These are phyloP conservation scores for Phaseolus coccineus DNA, from an alignment of 331 rosid species.

Conservation along the genomic window DNA sequence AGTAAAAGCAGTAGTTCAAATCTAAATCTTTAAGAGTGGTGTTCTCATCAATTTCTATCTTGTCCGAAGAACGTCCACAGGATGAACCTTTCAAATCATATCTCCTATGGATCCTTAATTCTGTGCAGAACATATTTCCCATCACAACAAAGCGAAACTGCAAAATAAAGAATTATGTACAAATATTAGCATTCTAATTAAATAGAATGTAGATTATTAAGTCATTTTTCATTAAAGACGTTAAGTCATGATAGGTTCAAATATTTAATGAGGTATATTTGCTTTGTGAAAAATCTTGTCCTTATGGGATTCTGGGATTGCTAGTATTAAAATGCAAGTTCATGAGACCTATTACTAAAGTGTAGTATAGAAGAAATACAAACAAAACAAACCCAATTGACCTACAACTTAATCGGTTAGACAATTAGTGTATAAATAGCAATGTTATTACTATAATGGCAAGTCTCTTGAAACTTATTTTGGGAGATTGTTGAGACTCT, in stretches of 20 bases:
- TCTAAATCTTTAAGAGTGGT: conserved; percentile 98
- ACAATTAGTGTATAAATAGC: neutral
- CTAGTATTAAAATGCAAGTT: conserved; percentile 17
- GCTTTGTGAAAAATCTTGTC: conserved; percentile 1
- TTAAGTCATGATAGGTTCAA: conserved; percentile 31
- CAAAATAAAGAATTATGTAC: conserved; percentile 44
- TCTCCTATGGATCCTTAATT: conserved; percentile 94
- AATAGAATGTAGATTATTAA: conserved; percentile 39
- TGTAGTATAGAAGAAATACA: neutral
- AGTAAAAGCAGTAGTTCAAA: conserved; percentile 80
- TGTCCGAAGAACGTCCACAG: conserved; percentile 96
- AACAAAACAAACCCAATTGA: too few relatives aligned
- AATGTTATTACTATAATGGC: neutral
- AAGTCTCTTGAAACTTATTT: too few relatives aligned
- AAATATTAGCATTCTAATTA: conserved; percentile 44
- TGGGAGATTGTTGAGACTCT: neutral
- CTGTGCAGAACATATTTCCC: conserved; percentile 99
- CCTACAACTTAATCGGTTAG: too few relatives aligned
- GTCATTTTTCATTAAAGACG: conserved; percentile 29
- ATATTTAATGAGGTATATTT: conserved; percentile 24
- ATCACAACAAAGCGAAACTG: conserved; percentile 99
- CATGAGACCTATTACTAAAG: neutral
- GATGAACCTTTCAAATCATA: conserved; percentile 98
- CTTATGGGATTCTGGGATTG: conserved; percentile 19
- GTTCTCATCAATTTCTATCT: conserved; percentile 97